Base-by-base conservation (phyloP, 1,284 basidiomycete genomes). In the Trametes sp. region DNA sequence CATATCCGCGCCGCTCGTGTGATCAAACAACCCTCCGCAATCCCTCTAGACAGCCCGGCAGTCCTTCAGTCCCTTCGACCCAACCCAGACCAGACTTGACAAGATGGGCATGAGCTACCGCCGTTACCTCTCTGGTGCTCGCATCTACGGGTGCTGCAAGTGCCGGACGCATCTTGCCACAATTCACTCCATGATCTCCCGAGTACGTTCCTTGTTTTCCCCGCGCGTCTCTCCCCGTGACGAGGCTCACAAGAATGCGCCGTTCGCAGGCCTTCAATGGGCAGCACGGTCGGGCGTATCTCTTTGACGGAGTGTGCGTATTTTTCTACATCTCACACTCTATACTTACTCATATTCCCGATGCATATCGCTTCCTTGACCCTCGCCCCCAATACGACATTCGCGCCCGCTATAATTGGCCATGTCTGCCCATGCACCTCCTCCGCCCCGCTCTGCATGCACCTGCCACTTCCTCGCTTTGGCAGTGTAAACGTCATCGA, bases 101-200 rank as follows among this genome's bases (percentile, higher is more conserved):
- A 72, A 65, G 65, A 96, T 96, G 94, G 94, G 94, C 74, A 91
- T 95, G 88, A 89, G 84, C 72, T 94, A 93, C 80, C 89, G 94
- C 73, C 87, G 90, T 66, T 98, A 96, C 78, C 89, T 98, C 63
- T 84, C 88, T 38, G 94, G 94, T 50, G 88, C 91, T 70, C 89
- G 93, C 70, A 92, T 98, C 73, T 98, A 95, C 74, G 93, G 94
- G 53, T 99, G 98, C 80, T 87, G 85, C 58, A 87, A 82, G 57
- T 99, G 97, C 85, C 90, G 87, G 74, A 98, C 96, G 24, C 97
- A 99, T 78, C 87, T 99, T 51, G 91, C 96, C 13, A 95, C 95
- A 11, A 90, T 93, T 59, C 94, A 98, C 76, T 90, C 89, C 57
- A 93, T 98, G 86, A 88, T 98, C 67, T 96, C 94, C 65, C 86